phyloP scores from a whole-genome alignment of 768 basidiomycete genomes.

The Suillus subaureus region DNA sequence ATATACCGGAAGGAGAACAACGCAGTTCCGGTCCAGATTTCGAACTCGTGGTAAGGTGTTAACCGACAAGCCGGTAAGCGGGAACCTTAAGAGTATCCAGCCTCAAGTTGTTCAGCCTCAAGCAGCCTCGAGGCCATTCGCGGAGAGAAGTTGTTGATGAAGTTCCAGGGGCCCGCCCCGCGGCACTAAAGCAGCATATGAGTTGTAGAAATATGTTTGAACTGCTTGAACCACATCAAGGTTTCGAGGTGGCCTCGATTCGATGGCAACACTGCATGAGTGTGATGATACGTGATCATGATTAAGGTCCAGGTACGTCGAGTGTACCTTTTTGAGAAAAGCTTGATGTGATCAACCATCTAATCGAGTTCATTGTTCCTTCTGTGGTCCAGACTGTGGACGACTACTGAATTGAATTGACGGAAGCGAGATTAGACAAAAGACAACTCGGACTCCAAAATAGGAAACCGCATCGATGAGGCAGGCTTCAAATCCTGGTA shows the following conservation, averaged over 20 bases:
- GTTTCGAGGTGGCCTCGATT: background rate
- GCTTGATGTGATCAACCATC: slow-evolving; percentile 2
- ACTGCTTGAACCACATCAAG: background rate
- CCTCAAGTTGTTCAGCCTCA: background rate
- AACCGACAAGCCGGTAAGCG: background rate
- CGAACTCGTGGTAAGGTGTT: slow-evolving; percentile 3
- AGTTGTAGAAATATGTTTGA: background rate
- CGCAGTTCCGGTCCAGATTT: background rate
- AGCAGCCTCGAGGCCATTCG: slow-evolving; percentile 1
- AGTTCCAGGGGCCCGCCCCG: background rate
- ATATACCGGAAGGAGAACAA: slow-evolving; percentile 3
- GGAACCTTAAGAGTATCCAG: background rate
- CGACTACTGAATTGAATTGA: background rate
- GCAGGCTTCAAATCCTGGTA: background rate
- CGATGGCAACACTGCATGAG: background rate
- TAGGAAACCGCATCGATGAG: slow-evolving; percentile 25
- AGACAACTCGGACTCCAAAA: slow-evolving; percentile 19
- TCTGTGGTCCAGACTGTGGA: slow-evolving; percentile 2
- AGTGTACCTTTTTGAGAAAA: background rate
- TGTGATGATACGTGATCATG: background rate
- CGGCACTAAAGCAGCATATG: background rate
- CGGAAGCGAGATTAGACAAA: background rate
- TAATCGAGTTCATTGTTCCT: slow-evolving; percentile 15
- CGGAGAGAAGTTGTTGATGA: background rate
- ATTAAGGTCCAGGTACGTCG: background rate